Conservation (phyloP, 169 alveolate species). For the Plasmodium adleri region DNA sequence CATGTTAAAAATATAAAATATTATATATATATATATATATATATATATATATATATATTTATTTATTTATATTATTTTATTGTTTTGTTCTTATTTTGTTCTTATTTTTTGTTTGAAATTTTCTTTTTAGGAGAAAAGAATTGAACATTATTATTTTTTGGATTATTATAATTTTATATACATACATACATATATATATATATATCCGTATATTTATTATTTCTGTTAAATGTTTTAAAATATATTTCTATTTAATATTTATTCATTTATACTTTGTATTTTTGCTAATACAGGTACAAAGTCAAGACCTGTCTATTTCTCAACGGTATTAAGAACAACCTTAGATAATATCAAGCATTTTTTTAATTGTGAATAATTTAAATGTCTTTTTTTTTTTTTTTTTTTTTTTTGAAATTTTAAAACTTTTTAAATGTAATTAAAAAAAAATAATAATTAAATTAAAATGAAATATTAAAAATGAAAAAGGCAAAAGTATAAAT, state of each 20-base stretch:
- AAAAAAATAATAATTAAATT: no score
- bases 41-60: neutral
- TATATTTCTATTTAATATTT: neutral
- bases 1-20: neutral
- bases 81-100: neutral
- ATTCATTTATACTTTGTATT: conserved; percentile 2
- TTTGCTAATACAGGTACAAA: conserved; percentile 68
- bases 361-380: conserved; percentile 23
- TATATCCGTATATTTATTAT: neutral
- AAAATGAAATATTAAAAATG: no score
- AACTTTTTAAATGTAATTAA: no score
- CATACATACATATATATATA: neutral
- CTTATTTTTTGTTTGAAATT: neutral
- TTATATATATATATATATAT: neutral
- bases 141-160: neutral
- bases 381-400: neutral
- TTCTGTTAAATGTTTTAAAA: neutral
- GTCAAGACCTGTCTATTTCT: conserved; percentile 67
- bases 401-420: neutral
- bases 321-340: conserved; percentile 30
- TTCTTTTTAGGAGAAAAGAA: no score
- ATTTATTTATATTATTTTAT: neutral
- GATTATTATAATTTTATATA: neutral
- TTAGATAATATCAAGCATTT: conserved; percentile 34
- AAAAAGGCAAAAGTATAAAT: no score